phyloP scores from a whole-genome alignment of 805 yeast genomes.

The Wickerhamiella azymoides region DNA sequence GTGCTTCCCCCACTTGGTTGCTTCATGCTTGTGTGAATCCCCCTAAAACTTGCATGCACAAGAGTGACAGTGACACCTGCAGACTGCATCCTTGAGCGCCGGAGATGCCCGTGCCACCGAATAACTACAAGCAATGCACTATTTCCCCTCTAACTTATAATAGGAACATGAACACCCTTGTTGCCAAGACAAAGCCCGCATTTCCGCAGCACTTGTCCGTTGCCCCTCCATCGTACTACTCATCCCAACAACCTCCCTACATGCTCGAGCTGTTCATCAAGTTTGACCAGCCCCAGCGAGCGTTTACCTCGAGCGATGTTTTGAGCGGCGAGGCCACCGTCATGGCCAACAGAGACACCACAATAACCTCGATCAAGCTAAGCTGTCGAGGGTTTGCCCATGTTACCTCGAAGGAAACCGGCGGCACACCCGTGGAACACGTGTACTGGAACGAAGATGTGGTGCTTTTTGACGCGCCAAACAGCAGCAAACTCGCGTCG shows the following conservation, averaged over 20 bases:
- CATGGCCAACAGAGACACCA: neutral
- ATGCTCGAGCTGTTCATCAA: slow-evolving; percentile 1
- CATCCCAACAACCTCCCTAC: neutral
- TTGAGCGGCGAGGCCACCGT: slow-evolving; percentile 2
- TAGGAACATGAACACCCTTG: neutral
- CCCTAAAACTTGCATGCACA: no score
- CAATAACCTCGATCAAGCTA: neutral
- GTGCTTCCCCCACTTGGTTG: no score
- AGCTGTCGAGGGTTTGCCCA: slow-evolving; percentile 3
- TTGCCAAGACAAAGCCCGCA: neutral
- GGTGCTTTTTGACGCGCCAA: neutral
- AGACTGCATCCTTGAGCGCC: neutral
- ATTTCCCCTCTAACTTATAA: neutral
- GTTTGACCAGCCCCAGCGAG: slow-evolving; percentile 4
- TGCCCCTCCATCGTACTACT: neutral
- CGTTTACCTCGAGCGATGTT: neutral
- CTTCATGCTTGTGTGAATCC: no score
- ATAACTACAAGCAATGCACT: neutral
- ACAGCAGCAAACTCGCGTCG: neutral
- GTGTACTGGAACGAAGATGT: neutral
- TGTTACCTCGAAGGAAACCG: slow-evolving; percentile 1
- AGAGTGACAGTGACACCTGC: no score
- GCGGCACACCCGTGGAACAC: slow-evolving; percentile 1
- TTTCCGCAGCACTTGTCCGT: neutral
- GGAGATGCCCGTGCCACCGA: neutral